Conservation (phyloP, 176 grass and related monocot genomes). For the Carex myosuroides region DNA sequence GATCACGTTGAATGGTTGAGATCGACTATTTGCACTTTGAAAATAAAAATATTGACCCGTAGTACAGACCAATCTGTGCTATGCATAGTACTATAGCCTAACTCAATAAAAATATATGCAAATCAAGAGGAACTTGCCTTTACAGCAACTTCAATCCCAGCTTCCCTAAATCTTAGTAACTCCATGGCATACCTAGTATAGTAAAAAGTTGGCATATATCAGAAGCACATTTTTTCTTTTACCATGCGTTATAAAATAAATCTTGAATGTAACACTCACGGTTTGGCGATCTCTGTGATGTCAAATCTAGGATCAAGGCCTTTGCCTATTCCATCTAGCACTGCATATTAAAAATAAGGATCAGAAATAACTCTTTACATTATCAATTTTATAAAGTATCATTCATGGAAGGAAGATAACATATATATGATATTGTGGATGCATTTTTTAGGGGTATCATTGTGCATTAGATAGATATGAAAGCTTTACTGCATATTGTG, state of each 20-base stretch:
- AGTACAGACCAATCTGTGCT: no score
- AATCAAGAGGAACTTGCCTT: constrained; percentile 54
- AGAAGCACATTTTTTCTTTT: no score
- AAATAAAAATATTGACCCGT: no score
- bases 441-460: not conserved
- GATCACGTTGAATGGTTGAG: no score
- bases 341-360: constrained; percentile 34
- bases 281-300: constrained; percentile 98
- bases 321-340: constrained; percentile 99
- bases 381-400: not conserved
- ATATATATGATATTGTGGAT: not conserved
- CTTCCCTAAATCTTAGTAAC: constrained; percentile 91
- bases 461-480: not conserved
- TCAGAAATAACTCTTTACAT: not conserved
- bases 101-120: not conserved
- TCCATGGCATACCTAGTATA: constrained; percentile 80
- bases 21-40: no score
- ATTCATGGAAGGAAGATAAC: no score
- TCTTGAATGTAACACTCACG: constrained; percentile 44
- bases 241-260: constrained; percentile 9
- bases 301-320: constrained; percentile 98
- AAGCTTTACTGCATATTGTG: not conserved
- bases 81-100: no score
- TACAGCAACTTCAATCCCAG: constrained; percentile 82
- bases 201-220: constrained; percentile 25